Percentiles rank a stretch among this genome's conserved stretches.
These are phyloP conservation scores for Erythrobasidium hasegawianum DNA, from an alignment of 1,284 basidiomycete species.

Conservation along the genomic window DNA sequence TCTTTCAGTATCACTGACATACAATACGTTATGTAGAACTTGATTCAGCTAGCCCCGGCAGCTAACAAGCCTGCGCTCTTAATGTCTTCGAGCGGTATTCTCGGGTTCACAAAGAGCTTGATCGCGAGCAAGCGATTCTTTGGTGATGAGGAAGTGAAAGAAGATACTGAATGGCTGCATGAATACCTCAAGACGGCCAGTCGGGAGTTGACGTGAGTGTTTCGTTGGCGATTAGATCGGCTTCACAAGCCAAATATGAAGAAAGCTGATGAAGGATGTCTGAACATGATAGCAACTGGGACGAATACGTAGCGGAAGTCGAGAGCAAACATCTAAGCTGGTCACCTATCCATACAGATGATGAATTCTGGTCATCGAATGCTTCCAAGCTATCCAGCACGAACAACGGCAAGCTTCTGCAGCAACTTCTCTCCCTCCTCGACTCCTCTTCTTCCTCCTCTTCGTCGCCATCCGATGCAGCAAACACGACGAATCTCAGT, in stretches of 20 bases:
- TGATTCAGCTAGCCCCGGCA: conserved; percentile 73
- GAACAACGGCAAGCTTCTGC: conserved; percentile 64
- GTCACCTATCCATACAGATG: conserved; percentile 89
- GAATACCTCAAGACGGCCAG: conserved; percentile 76
- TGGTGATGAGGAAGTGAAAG: conserved; percentile 82
- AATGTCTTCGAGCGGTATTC: conserved; percentile 64
- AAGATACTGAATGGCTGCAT: conserved; percentile 82
- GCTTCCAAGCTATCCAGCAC: conserved; percentile 72
- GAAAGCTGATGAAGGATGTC: no score
- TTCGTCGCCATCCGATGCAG: no score
- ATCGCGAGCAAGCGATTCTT: conserved; percentile 76
- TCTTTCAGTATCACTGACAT: no score
- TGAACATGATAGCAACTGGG: conserved; percentile 87
- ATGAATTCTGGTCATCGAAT: conserved; percentile 98
- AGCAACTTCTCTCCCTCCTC: conserved; percentile 69
- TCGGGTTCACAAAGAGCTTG: conserved; percentile 82
- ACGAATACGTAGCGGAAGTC: conserved; percentile 90
- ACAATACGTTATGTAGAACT: no score
- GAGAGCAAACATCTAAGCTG: conserved; percentile 85
- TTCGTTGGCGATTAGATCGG: no score
- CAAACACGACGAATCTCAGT: conserved; percentile 60
- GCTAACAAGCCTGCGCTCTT: conserved; percentile 89
- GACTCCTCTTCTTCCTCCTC: conserved; percentile 58
- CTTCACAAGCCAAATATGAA: no score
- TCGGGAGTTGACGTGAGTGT: conserved; percentile 80